Base-by-base conservation (phyloP, 805 yeast species). In the Starmerella stigmatis region DNA sequence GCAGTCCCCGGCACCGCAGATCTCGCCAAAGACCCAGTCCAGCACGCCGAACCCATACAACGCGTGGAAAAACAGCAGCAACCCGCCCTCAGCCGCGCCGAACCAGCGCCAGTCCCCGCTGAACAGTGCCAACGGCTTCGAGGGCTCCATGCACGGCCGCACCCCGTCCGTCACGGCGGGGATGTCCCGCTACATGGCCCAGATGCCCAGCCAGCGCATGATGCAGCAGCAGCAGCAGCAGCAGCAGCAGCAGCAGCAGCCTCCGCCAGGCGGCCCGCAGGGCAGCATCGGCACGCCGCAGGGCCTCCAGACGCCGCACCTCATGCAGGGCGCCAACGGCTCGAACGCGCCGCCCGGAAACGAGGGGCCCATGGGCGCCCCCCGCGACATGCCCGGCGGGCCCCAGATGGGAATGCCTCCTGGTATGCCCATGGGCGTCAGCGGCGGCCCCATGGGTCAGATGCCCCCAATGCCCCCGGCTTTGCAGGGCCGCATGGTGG, bases 261-360 rank as follows among this genome's bases (percentile, higher is more conserved):
- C 32, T 11, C 15, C 17, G 16, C 20, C 19, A 13, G 17, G 19
- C 7, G 32, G 30, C 23, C 5, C 19, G 4, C 42, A 8, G 27
- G 11, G 11, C 13, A 13, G 34, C 19, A 20, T 38, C 19, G 27
- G 25, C 8, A 26, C 29, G 34, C 47, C 47, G n/a, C 45, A 43
- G 19, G 46, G 46, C 5, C 32, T 20, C 12, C 46, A 43, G 33
- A 45, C 20, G 5, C 43, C 43, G 19, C 46, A 43, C 17, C 22
- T 31, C 7, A 17, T 27, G 6, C 46, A 34, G n/a, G 35, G 12
- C 16, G 16, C 33, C 15, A 22, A 30, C 11, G 38, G 38, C 19
- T 19, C 37, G 4, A 21, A 15, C n/a, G 36, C 20, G 25, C 22
- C 26, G 16, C 5, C 9, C 13, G 36, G 9, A n/a, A 19, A n/a